Conservation (phyloP, 2,329 filamentous ascomycete species). For the Acrocalymma vagum region DNA sequence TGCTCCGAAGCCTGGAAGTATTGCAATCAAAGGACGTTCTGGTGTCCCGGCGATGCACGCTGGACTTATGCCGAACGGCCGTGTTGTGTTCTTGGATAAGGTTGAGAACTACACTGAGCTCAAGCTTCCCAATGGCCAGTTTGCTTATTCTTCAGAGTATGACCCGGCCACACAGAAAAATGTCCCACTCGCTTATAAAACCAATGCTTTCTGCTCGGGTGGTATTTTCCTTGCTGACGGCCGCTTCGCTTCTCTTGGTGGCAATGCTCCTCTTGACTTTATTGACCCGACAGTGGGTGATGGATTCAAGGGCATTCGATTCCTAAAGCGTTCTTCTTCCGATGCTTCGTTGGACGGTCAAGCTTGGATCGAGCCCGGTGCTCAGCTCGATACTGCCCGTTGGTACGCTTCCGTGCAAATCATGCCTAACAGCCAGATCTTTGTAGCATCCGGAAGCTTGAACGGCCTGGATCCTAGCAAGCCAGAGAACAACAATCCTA, state of each 20-base stretch:
- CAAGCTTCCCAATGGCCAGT: slow-evolving; percentile 61
- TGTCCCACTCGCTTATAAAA: slow-evolving; percentile 60
- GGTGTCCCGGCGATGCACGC: slow-evolving; percentile 72
- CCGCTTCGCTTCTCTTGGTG: slow-evolving; percentile 63
- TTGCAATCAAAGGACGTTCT: slow-evolving; percentile 61
- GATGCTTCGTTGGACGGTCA: slow-evolving; percentile 58
- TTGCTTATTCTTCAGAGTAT: slow-evolving; percentile 68
- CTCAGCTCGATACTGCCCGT: slow-evolving; percentile 61
- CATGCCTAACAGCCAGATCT: slow-evolving; percentile 64
- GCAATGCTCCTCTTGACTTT: slow-evolving; percentile 64
- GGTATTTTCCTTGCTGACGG: slow-evolving; percentile 68
- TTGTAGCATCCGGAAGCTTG: slow-evolving; percentile 68
- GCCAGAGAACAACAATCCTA: slow-evolving; percentile 68
- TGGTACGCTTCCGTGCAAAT: slow-evolving; percentile 71
- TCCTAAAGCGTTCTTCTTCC: slow-evolving; percentile 57
- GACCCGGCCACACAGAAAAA: slow-evolving; percentile 60
- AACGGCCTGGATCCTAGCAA: slow-evolving; percentile 66
- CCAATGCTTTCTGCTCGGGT: slow-evolving; percentile 70
- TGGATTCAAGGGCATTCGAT: slow-evolving; percentile 67
- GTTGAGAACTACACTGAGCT: slow-evolving; percentile 69
- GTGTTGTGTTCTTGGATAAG: slow-evolving; percentile 69
- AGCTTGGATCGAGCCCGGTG: slow-evolving; percentile 64
- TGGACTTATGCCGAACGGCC: slow-evolving; percentile 66
- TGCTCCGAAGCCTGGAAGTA: slow-evolving; percentile 55
- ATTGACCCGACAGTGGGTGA: slow-evolving; percentile 67